A percentile compares a stretch with the other conserved stretches of the same genome.
phyloP scores from a whole-genome alignment of 495 filamentous ascomycete species.

The Delitschia confertaspora region DNA sequence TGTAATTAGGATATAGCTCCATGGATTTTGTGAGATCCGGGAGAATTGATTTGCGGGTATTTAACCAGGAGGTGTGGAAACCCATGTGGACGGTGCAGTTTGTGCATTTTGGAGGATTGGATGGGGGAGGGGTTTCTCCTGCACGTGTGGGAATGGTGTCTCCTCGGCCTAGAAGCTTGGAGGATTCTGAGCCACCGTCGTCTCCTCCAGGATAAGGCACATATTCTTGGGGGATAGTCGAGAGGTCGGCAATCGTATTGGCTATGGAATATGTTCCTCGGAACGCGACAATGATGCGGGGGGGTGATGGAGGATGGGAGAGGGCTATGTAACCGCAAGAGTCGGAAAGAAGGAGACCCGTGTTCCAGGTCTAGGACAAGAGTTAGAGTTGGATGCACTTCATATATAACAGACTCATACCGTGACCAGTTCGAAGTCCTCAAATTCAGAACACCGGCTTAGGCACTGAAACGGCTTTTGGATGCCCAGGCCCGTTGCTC shows the following conservation, averaged over 20 bases:
- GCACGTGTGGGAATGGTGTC: not conserved
- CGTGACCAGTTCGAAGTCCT: slow-evolving; percentile 63
- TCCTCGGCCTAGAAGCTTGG: slow-evolving; percentile 7
- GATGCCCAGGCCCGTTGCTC: slow-evolving; percentile 62
- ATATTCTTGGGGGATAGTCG: slow-evolving; percentile 80
- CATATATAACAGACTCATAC: slow-evolving; percentile 30
- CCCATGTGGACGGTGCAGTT: slow-evolving; percentile 90
- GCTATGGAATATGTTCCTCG: slow-evolving; percentile 88
- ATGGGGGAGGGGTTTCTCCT: slow-evolving; percentile 13
- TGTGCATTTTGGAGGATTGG: slow-evolving; percentile 42
- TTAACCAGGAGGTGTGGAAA: slow-evolving; percentile 75
- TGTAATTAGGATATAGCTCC: slow-evolving; percentile 56
- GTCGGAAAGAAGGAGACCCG: slow-evolving; percentile 76
- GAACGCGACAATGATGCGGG: slow-evolving; percentile 80
- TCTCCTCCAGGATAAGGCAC: slow-evolving; percentile 64
- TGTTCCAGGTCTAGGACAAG: slow-evolving; percentile 71
- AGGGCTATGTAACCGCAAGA: slow-evolving; percentile 90
- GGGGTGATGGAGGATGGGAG: slow-evolving; percentile 53
- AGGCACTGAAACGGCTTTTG: slow-evolving; percentile 72
- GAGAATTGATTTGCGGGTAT: slow-evolving; percentile 56
- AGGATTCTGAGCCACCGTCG: slow-evolving; percentile 35
- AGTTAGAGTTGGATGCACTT: not conserved
- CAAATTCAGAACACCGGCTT: slow-evolving; percentile 74
- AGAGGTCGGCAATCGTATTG: slow-evolving; percentile 82
- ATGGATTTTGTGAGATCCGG: slow-evolving; percentile 47